Percentiles rank a stretch among this genome's conserved stretches.
Conservation (phyloP, 2,329 filamentous ascomycete species). For the Aspergillus neoniger region DNA sequence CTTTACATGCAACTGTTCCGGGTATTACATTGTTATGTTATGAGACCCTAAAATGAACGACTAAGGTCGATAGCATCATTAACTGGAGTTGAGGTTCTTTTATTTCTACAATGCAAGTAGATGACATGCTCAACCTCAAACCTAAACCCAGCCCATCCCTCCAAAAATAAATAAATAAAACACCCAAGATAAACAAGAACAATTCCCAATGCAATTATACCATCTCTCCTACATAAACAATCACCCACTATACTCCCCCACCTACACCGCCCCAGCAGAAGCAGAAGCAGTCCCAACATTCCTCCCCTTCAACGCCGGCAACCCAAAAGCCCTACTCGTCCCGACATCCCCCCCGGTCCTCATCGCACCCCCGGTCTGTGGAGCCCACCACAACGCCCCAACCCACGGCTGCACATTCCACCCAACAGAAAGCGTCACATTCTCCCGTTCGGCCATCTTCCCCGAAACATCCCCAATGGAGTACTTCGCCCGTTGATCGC, state of each 20-base stretch:
- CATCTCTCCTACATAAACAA: neutral
- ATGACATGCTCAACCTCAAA: too few species aligned
- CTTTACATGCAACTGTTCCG: too few species aligned
- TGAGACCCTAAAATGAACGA: neutral
- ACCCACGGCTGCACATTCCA: slow-evolving; percentile 99
- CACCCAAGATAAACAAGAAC: neutral
- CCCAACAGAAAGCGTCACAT: slow-evolving; percentile 77
- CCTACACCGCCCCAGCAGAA: slow-evolving; percentile 5
- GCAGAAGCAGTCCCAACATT: slow-evolving; percentile 30
- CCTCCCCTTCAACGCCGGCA: slow-evolving; percentile 56
- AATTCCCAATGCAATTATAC: neutral
- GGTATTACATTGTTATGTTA: neutral
- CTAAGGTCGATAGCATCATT: neutral
- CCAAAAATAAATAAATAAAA: too few species aligned
- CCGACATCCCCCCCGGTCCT: slow-evolving; percentile 56
- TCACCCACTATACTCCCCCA: neutral
- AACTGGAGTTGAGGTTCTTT: neutral
- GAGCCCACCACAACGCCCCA: slow-evolving; percentile 80
- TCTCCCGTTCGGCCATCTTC: slow-evolving; percentile 69
- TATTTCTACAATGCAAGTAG: too few species aligned
- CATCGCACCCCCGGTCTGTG: slow-evolving; percentile 50
- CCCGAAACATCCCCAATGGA: slow-evolving; percentile 90
- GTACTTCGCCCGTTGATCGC: slow-evolving; percentile 91
- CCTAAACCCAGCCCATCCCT: too few species aligned
- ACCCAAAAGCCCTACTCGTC: slow-evolving; percentile 54